Conservation (phyloP, 139 green algal species). For the Tetradesmus obliquus region DNA sequence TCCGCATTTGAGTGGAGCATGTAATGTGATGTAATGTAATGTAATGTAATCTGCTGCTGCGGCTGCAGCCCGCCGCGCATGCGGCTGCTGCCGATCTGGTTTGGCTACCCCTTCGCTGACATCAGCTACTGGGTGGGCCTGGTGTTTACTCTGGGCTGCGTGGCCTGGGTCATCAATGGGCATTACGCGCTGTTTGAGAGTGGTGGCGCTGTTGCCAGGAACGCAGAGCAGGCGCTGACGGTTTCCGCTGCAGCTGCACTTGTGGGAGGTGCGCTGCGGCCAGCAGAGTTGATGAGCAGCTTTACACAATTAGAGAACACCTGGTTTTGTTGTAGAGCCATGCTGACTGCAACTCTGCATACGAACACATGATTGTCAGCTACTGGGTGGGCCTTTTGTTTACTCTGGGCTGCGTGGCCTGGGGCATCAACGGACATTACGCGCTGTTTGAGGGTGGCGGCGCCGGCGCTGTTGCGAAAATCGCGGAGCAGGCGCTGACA, state of each 20-base stretch:
- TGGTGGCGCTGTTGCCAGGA: neutral
- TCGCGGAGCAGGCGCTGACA: no score
- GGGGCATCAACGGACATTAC: no score
- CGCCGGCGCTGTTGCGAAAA: no score
- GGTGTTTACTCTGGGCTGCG: slow-evolving; percentile 28
- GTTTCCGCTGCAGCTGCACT: slow-evolving; percentile 1
- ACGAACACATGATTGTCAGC: no score
- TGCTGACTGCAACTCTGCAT: neutral
- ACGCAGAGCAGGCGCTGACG: neutral
- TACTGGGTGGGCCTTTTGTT: no score
- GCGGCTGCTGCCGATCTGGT: slow-evolving; percentile 37
- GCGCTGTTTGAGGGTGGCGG: no score
- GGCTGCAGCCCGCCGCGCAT: neutral
- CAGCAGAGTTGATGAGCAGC: neutral
- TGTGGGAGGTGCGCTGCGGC: neutral
- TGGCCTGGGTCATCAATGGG: slow-evolving; percentile 35
- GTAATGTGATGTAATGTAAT: no score
- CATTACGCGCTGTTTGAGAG: neutral
- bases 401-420: no score
- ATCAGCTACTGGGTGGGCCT: slow-evolving; percentile 33
- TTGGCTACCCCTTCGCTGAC: slow-evolving; percentile 13
- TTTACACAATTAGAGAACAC: neutral
- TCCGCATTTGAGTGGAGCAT: no score
- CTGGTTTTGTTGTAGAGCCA: neutral
- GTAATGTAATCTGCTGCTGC: neutral